Percentiles rank a stretch among this genome's conserved stretches.
phyloP scores from a whole-genome alignment of 2,329 filamentous ascomycete genomes.

The Helicocarpus griseus region DNA sequence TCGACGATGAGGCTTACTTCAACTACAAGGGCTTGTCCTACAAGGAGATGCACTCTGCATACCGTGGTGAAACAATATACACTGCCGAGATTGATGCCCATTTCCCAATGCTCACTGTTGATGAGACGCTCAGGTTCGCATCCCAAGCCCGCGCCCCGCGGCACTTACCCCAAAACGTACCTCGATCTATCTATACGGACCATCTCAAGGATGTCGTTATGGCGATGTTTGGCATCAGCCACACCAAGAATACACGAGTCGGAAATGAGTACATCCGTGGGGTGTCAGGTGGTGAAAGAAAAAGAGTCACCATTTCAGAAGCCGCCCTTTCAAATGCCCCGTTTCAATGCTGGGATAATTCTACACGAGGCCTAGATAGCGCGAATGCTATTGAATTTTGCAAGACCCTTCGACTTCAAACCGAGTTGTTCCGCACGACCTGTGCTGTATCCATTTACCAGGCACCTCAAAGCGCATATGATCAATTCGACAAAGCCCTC shows the following conservation, averaged over 20 bases:
- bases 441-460: conserved; percentile 82
- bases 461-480: conserved; percentile 70
- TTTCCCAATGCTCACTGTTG: conserved; percentile 73
- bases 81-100: conserved; percentile 80
- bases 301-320: conserved; percentile 72
- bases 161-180: conserved; percentile 54
- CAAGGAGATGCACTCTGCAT: conserved; percentile 51
- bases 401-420: conserved; percentile 65
- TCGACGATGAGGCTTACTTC: conserved; percentile 50
- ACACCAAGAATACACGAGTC: conserved; percentile 74
- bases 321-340: conserved; percentile 67
- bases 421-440: conserved; percentile 70
- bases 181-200: too few species aligned
- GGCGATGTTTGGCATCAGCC: conserved; percentile 51
- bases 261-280: conserved; percentile 73
- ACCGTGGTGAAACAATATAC: conserved; percentile 74
- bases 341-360: conserved; percentile 67
- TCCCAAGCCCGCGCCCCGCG: conserved; percentile 75
- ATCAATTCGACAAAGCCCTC: conserved; percentile 71
- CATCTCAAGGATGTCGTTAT: conserved; percentile 38
- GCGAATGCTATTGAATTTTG: conserved; percentile 57
- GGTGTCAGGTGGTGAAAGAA: conserved; percentile 68
- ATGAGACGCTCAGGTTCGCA: conserved; percentile 76
- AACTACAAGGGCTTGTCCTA: neutral
- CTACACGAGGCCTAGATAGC: conserved; percentile 57